Evolutionary conservation across 1,284 basidiomycete species (phyloP).

Genomic region (Fomes fomentarius): DNA sequence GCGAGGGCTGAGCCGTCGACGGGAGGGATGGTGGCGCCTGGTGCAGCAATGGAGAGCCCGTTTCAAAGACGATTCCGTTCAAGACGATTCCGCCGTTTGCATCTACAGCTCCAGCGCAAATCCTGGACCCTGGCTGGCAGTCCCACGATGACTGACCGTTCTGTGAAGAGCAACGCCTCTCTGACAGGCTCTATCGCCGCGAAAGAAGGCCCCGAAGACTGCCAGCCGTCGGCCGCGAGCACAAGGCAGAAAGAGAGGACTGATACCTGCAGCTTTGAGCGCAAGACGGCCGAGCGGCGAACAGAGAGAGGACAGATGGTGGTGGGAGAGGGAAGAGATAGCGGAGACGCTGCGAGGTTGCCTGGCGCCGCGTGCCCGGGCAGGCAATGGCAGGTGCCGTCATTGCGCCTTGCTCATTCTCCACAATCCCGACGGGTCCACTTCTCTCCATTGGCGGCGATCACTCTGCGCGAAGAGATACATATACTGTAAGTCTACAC

Average conservation of each 20-base stretch:
- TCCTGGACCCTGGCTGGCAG: not conserved
- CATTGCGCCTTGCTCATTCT: conserved; percentile 10
- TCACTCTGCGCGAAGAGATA: not conserved
- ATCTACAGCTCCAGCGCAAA: no score
- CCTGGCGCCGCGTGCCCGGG: not conserved
- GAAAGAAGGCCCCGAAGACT: no score
- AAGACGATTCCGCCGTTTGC: no score
- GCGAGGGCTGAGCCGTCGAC: no score
- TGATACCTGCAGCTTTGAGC: no score
- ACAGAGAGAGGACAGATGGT: not conserved
- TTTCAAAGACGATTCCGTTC: no score
- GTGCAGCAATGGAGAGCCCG: no score
- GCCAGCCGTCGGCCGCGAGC: no score
- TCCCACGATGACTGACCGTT: not conserved
- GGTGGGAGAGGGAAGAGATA: not conserved
- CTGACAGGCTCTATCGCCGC: no score
- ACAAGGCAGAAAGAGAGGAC: no score
- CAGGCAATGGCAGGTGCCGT: no score
- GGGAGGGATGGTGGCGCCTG: no score
- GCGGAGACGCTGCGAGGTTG: not conserved
- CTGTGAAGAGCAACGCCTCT: not conserved
- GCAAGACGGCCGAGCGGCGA: not conserved
- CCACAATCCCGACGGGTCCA: conserved; percentile 5
- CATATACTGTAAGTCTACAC: conserved; percentile 11
- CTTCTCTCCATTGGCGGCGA: conserved; percentile 13